phyloP scores from a whole-genome alignment of 352 stramenopile genomes.

The Pythium guiyangense region DNA sequence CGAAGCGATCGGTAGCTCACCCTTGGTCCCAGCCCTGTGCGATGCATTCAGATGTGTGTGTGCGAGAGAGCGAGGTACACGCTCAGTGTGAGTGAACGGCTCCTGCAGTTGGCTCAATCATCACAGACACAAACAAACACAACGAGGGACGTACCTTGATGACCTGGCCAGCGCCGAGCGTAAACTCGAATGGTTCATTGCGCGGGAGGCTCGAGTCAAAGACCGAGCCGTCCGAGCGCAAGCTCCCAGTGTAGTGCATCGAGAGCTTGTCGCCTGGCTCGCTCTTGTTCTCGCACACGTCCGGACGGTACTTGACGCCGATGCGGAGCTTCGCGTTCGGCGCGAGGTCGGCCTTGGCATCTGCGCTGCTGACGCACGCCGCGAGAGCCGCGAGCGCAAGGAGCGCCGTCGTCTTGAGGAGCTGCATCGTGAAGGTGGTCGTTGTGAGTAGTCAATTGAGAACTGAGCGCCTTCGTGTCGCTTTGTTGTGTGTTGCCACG shows the following conservation, averaged over 20 bases:
- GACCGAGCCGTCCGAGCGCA: slow-evolving; percentile 94
- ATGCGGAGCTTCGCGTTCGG: slow-evolving; percentile 64
- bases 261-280: slow-evolving; percentile 87
- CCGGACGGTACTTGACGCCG: slow-evolving; percentile 73
- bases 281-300: slow-evolving; percentile 66
- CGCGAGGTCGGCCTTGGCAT: slow-evolving; percentile 71
- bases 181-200: slow-evolving; percentile 93
- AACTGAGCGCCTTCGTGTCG: background rate
- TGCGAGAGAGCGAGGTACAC: slow-evolving; percentile 6
- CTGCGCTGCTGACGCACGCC: slow-evolving; percentile 14
- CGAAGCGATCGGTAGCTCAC: slow-evolving; percentile 17
- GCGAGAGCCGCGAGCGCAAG: slow-evolving; percentile 26
- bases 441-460: background rate
- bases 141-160: slow-evolving; percentile 76
- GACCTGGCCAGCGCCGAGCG: slow-evolving; percentile 90
- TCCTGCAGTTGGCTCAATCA: background rate
- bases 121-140: slow-evolving; percentile 1
- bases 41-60: too few species aligned
- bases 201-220: slow-evolving; percentile 97
- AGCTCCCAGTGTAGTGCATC: slow-evolving; percentile 95
- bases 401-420: slow-evolving; percentile 22
- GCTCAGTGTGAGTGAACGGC: background rate
- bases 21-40: slow-evolving; percentile 73
- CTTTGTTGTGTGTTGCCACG: slow-evolving; percentile 21
- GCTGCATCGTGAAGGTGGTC: slow-evolving; percentile 38